These are phyloP conservation scores for Phoenix dactylifera DNA, from an alignment of 176 grass and related monocot genomes.

Conservation along the genomic window DNA sequence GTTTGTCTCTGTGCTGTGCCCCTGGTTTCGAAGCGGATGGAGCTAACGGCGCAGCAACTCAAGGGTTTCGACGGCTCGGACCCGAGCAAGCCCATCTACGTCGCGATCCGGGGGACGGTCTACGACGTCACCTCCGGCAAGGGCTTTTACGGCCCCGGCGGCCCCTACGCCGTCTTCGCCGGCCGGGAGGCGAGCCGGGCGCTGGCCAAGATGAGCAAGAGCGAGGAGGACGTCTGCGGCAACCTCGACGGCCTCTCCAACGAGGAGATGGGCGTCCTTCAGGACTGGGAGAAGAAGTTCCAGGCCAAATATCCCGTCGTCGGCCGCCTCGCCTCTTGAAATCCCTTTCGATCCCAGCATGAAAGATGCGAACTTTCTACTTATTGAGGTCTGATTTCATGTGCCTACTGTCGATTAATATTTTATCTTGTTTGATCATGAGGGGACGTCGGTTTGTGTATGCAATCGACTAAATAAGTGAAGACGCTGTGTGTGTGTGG, in stretches of 20 bases:
- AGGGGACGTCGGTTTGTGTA: too few relatives aligned
- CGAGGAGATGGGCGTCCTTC: conserved; percentile 71
- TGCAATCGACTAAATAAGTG: too few relatives aligned
- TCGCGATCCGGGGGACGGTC: conserved; percentile 65
- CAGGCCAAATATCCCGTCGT: conserved; percentile 86
- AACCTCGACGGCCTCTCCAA: conserved; percentile 64
- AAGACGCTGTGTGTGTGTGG: too few relatives aligned
- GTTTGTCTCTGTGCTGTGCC: too few relatives aligned
- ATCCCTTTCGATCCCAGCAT: neutral
- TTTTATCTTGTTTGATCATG: too few relatives aligned
- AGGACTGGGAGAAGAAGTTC: conserved; percentile 96
- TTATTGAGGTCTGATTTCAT: neutral
- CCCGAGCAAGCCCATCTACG: conserved; percentile 80
- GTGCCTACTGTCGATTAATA: too few relatives aligned
- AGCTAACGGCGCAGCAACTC: conserved; percentile 78
- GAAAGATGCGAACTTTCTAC: conserved; percentile 7
- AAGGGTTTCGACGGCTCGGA: conserved; percentile 66
- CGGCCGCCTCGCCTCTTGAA: conserved; percentile 38
- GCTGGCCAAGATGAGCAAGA: conserved; percentile 92
- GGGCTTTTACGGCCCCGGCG: conserved; percentile 85
- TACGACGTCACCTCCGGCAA: conserved; percentile 81
- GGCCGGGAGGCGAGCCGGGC: conserved; percentile 83
- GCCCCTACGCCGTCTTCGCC: conserved; percentile 77
- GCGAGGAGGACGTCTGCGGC: conserved; percentile 44
- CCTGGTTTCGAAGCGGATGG: conserved; percentile 21